Conservation (phyloP, 345 rosid genomes). For the Euphorbia peplus region DNA sequence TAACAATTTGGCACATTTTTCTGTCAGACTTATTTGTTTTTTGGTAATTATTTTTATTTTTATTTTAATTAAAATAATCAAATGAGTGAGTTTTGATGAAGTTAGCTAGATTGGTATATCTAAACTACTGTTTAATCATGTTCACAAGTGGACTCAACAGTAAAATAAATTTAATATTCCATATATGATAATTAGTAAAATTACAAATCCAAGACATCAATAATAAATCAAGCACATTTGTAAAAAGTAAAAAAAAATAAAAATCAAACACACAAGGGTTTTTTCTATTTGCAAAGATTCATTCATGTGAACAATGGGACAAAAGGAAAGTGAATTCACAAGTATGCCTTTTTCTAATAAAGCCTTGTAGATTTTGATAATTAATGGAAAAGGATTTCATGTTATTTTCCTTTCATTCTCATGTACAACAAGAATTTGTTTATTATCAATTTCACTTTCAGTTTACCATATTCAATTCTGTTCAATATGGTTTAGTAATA, state of each 20-base stretch:
- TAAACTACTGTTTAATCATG: conserved; percentile 10
- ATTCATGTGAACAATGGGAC: conserved; percentile 12
- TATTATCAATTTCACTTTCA: no score
- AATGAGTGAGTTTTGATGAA: neutral
- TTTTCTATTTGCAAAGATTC: neutral
- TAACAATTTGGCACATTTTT: neutral
- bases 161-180: neutral
- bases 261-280: neutral
- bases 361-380: no score
- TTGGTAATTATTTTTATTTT: neutral
- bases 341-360: neutral
- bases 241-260: no score
- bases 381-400: no score
- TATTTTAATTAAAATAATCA: neutral
- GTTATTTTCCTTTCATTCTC: no score
- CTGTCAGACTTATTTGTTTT: conserved; percentile 9
- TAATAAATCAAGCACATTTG: no score
- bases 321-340: conserved; percentile 4
- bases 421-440: no score
- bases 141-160: neutral
- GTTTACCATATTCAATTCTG: no score
- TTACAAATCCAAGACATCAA: neutral
- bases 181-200: neutral
- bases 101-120: neutral
- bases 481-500: no score